Conservation (phyloP, 495 filamentous ascomycete genomes). For the Aspergillus bridgeri region DNA sequence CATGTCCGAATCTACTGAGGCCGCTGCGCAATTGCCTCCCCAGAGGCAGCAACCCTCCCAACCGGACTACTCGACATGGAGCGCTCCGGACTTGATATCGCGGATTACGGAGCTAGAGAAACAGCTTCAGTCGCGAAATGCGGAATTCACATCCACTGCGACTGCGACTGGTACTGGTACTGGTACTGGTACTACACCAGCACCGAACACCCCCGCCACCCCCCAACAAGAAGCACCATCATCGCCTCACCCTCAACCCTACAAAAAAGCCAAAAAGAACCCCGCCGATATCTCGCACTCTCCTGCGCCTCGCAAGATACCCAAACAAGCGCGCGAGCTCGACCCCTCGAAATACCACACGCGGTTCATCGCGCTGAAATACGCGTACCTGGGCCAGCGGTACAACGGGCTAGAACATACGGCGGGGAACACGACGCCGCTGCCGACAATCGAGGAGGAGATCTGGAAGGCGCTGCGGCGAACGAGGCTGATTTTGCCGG, state of each 20-base stretch:
- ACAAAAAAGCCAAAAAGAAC: not conserved
- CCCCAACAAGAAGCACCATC: constrained; percentile 1
- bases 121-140: constrained; percentile 49
- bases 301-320: constrained; percentile 13
- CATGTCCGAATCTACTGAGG: constrained; percentile 9
- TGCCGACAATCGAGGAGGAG: constrained; percentile 85
- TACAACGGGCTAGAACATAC: constrained; percentile 93
- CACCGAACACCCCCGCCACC: constrained; percentile 1
- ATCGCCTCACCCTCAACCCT: not conserved
- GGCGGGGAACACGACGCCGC: constrained; percentile 56
- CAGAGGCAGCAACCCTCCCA: constrained; percentile 5
- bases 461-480: constrained; percentile 85
- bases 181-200: constrained; percentile 6
- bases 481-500: constrained; percentile 73
- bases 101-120: constrained; percentile 64
- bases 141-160: constrained; percentile 29
- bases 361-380: constrained; percentile 82
- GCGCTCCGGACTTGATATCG: constrained; percentile 59
- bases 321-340: constrained; percentile 49
- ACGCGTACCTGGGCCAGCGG: constrained; percentile 85
- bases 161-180: not conserved
- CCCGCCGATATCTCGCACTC: constrained; percentile 28
- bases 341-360: constrained; percentile 80
- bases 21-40: constrained; percentile 2
- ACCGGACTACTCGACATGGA: constrained; percentile 59